Evolutionary conservation across 108 stramenopile genomes (phyloP).

Genomic region (Cyclotella choctawhatcheeana): DNA sequence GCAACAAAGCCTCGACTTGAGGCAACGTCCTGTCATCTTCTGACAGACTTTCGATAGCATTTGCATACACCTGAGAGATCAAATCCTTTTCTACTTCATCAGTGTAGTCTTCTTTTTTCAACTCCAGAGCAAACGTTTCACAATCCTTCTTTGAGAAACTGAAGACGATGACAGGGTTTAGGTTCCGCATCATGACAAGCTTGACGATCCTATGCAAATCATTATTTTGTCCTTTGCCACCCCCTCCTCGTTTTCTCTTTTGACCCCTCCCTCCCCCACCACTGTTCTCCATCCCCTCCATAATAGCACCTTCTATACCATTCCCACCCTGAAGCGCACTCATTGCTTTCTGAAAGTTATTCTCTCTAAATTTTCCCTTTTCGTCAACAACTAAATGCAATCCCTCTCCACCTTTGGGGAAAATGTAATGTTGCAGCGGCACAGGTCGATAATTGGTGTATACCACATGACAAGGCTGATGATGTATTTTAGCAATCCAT

Average conservation of each 20-base stretch:
- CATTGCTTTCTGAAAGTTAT: slow-evolving; percentile 97
- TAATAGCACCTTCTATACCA: slow-evolving; percentile 57
- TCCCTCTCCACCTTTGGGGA: slow-evolving; percentile 93
- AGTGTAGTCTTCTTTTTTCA: slow-evolving; percentile 93
- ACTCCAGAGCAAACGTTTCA: slow-evolving; percentile 90
- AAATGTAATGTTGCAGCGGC: slow-evolving; percentile 98
- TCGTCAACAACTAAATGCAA: slow-evolving; percentile 98
- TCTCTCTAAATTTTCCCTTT: slow-evolving; percentile 94
- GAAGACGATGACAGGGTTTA: slow-evolving; percentile 98
- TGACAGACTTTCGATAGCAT: slow-evolving; percentile 95
- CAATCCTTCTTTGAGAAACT: slow-evolving; percentile 98
- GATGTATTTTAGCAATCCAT: slow-evolving; percentile 94
- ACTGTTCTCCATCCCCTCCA: slow-evolving; percentile 74
- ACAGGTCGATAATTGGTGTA: slow-evolving; percentile 99
- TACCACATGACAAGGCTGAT: slow-evolving; percentile 99
- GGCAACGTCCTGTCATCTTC: slow-evolving; percentile 97
- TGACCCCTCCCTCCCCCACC: slow-evolving; percentile 59
- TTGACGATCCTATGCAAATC: slow-evolving; percentile 96
- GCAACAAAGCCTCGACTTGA: slow-evolving; percentile 93
- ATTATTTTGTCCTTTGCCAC: slow-evolving; percentile 58
- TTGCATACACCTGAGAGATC: slow-evolving; percentile 93
- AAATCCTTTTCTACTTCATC: slow-evolving; percentile 97
- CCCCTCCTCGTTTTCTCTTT: slow-evolving; percentile 77
- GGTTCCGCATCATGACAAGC: slow-evolving; percentile 91
- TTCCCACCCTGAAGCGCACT: slow-evolving; percentile 67